Percentiles rank a stretch among this genome's conserved stretches.
These are phyloP conservation scores for Glebionis coronaria DNA, from an alignment of 129 eudicot species.

Conservation along the genomic window DNA sequence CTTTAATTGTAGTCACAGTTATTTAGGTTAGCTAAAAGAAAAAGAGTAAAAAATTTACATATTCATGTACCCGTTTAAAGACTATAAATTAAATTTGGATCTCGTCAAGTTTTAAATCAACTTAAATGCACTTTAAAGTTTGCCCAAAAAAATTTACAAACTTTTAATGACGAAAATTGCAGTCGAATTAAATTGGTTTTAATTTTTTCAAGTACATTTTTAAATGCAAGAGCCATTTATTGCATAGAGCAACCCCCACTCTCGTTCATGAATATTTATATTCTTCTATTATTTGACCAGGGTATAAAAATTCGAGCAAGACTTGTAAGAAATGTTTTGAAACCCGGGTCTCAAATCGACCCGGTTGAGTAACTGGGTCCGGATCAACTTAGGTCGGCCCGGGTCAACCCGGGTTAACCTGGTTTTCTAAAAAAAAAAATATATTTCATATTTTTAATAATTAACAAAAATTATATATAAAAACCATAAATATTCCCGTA, in stretches of 20 bases:
- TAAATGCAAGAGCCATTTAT: constrained; percentile 27
- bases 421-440: too few relatives aligned
- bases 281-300: not conserved
- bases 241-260: constrained; percentile 28
- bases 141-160: constrained; percentile 11
- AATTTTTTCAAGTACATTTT: constrained; percentile 17
- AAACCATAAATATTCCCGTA: too few relatives aligned
- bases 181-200: constrained; percentile 19
- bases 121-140: constrained; percentile 19
- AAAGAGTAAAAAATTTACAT: too few relatives aligned
- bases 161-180: constrained; percentile 18
- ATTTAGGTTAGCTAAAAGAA: not conserved
- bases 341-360: too few relatives aligned
- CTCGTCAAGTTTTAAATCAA: not conserved
- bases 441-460: too few relatives aligned
- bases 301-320: not conserved
- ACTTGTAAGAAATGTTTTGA: too few relatives aligned
- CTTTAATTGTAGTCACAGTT: not conserved
- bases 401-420: too few relatives aligned
- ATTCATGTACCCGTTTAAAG: too few relatives aligned
- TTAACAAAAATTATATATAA: too few relatives aligned
- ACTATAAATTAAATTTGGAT: not conserved
- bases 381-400: too few relatives aligned
- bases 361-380: too few relatives aligned
- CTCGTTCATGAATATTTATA: constrained; percentile 23